phyloP scores from a whole-genome alignment of 2,329 filamentous ascomycete genomes.

The Macrophomina phaseolina region DNA sequence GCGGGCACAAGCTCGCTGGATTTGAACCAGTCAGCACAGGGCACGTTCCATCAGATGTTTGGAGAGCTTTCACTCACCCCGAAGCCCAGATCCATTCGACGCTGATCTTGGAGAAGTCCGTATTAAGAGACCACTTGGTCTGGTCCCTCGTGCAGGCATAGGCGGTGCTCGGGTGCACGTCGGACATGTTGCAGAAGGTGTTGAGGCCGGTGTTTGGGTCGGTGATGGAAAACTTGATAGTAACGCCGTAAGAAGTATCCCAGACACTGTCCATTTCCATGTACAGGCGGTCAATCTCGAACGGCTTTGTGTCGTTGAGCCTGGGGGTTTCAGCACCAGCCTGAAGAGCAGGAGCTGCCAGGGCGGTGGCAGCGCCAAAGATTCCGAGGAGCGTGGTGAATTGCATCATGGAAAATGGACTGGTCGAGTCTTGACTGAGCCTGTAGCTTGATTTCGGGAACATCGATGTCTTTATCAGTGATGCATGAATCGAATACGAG shows the following conservation, averaged over 20 bases:
- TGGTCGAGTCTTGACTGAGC: neutral
- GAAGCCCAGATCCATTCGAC: neutral
- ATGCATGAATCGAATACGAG: neutral
- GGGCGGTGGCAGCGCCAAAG: neutral
- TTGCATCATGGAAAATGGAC: neutral
- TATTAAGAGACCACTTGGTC: neutral
- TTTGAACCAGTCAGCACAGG: neutral
- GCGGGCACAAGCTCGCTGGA: neutral
- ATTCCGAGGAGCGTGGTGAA: neutral
- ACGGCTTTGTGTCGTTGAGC: neutral
- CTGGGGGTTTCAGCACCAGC: neutral
- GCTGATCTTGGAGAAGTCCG: neutral
- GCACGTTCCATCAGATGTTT: neutral
- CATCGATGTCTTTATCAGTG: neutral
- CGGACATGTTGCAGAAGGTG: neutral
- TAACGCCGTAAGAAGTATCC: neutral
- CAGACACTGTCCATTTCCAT: conserved; percentile 5
- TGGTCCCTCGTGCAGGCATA: neutral
- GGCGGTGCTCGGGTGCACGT: neutral
- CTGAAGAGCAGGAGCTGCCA: neutral
- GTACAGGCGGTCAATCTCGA: neutral
- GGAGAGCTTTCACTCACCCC: neutral
- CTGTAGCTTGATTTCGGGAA: neutral
- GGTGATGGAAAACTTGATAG: neutral
- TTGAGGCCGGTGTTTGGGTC: neutral